These are phyloP conservation scores for Aspergillus sparsus DNA, from an alignment of 495 filamentous ascomycete genomes.

Conservation along the genomic window DNA sequence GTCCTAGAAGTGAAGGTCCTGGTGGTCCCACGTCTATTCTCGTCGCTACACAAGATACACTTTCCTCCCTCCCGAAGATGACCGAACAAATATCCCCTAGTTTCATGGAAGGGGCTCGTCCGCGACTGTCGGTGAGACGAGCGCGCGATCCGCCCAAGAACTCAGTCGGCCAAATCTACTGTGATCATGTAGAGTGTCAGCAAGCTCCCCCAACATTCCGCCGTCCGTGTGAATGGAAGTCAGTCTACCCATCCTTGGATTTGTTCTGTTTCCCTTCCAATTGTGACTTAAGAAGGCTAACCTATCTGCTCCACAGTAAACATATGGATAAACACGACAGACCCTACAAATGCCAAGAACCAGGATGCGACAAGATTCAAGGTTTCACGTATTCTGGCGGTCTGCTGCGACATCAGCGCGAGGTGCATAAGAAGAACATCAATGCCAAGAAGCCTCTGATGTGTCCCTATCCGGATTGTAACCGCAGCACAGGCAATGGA, in stretches of 20 bases:
- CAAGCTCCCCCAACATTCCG: constrained; percentile 61
- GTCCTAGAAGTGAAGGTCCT: constrained; percentile 52
- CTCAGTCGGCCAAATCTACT: constrained; percentile 67
- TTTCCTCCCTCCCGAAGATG: constrained; percentile 45
- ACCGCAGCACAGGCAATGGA: constrained; percentile 74
- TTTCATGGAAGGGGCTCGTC: constrained; percentile 45
- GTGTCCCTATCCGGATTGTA: constrained; percentile 84
- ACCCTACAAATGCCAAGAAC: constrained; percentile 78
- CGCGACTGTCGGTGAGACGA: constrained; percentile 48
- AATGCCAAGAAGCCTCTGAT: constrained; percentile 79
- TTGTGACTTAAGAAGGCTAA: constrained; percentile 17
- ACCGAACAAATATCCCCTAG: constrained; percentile 40
- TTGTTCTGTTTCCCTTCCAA: background rate
- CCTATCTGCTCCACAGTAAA: constrained; percentile 57
- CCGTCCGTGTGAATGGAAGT: constrained; percentile 92
- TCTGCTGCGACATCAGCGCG: constrained; percentile 81
- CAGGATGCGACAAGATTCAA: constrained; percentile 80
- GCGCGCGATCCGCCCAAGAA: constrained; percentile 64
- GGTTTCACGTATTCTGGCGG: constrained; percentile 94
- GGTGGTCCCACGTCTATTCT: constrained; percentile 43
- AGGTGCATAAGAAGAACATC: constrained; percentile 85
- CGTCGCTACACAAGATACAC: constrained; percentile 40
- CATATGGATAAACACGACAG: constrained; percentile 97
- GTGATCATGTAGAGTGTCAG: constrained; percentile 62
- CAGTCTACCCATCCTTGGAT: background rate